Base-by-base conservation (phyloP, 805 yeast species). In the Candida chauliodis region DNA sequence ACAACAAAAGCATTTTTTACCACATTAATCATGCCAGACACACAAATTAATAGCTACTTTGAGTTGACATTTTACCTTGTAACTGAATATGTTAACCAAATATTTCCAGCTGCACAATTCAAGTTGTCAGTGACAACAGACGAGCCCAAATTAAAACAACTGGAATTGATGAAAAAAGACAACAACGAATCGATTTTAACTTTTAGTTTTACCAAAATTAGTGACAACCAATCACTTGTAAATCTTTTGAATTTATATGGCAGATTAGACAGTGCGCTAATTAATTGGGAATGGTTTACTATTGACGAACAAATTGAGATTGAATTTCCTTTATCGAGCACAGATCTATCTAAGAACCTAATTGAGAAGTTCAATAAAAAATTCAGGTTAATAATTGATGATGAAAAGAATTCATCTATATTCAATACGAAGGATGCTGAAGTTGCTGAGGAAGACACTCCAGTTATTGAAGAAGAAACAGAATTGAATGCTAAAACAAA, bases 241-340 rank as follows among this genome's bases (percentile, higher is more conserved):
- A 37, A 41, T 31, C 24, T 43, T 7, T 20, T 40, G 9, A 42
- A 35, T 14, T 29, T 27, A 11, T 36, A 36, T 27, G 41, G 46
- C 15, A 41, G 47, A 31, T 44, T 53, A 21, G 56, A 53, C 26
- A 48, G 40, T 16, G 46, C 54, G 3, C 27, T 54, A 26, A 38
- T 57, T 16, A 50, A 56, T 36, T 58, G 63, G 63, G 45, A 42
- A 17, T 33, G 36, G 34, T 33, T 47, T 17, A 49, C 41, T 16
- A 42, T 35, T 8, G 41, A 41, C 23, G 37, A 23, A 17, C n/a
- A 33, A 10, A 23, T 23, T 5, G 45, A 43, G 5, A 43, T 53
- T 7, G 25, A 36, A 26, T 53, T 58, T 29, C 63, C 64, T 4
- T 23, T 57, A 20, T 47, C 50, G 17, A 56, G 50, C 24, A 40